These are phyloP conservation scores for Boletus hoseneyae DNA, from an alignment of 1,284 basidiomycete species.

Conservation along the genomic window DNA sequence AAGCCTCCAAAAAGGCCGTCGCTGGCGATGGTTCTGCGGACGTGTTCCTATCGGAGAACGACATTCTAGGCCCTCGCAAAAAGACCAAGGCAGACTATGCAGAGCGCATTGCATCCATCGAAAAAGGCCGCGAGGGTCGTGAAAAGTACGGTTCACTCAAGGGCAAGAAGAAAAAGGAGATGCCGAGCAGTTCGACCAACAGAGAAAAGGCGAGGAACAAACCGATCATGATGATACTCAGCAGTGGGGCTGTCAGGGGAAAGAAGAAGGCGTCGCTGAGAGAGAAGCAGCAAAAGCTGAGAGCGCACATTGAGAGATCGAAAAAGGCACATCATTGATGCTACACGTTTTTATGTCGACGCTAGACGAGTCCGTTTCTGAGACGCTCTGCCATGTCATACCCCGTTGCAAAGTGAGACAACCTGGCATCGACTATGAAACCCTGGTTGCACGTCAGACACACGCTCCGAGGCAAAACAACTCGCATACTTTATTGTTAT, in stretches of 20 bases:
- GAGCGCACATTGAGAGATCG: conserved; percentile 68
- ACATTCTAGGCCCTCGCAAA: conserved; percentile 93
- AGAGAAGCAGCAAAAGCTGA: conserved; percentile 79
- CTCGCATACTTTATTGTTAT: conserved; percentile 51
- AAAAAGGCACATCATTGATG: conserved; percentile 53
- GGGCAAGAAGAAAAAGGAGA: conserved; percentile 84
- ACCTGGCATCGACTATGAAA: conserved; percentile 73
- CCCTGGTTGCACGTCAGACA: conserved; percentile 41
- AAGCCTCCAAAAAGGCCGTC: conserved; percentile 60
- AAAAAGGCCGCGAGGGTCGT: conserved; percentile 91
- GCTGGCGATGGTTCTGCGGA: conserved; percentile 47
- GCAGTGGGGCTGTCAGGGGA: conserved; percentile 68
- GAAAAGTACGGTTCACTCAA: conserved; percentile 91
- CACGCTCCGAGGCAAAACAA: background rate
- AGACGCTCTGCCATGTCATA: conserved; percentile 51
- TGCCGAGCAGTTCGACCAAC: conserved; percentile 82
- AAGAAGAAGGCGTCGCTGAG: conserved; percentile 88
- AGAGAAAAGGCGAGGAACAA: conserved; percentile 89
- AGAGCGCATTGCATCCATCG: conserved; percentile 89
- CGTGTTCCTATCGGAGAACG: conserved; percentile 82
- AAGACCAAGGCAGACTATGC: conserved; percentile 94
- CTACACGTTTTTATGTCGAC: too few relatives aligned
- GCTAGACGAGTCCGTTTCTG: conserved; percentile 17
- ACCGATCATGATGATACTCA: conserved; percentile 90
- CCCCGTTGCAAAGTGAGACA: conserved; percentile 72